Conservation (phyloP, 371 early-diverging fungal genomes). For the Rhizopus arrhizus region DNA sequence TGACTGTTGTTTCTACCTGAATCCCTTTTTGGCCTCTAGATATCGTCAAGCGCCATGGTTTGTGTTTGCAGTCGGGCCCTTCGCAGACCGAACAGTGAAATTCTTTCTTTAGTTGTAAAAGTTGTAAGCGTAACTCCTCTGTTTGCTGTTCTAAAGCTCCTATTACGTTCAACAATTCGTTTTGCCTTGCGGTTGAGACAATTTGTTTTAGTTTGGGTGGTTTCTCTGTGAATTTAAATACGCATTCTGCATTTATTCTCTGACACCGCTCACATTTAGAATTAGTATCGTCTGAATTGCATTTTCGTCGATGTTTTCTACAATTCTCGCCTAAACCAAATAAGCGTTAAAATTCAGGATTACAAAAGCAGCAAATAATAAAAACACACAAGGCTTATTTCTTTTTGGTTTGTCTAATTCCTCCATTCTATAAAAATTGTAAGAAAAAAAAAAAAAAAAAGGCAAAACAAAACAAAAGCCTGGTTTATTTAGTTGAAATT, state of each 20-base stretch:
- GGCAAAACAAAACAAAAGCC: too few relatives aligned
- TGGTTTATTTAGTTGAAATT: too few relatives aligned
- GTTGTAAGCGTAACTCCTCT: constrained; percentile 12
- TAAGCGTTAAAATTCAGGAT: neutral
- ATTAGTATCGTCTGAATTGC: constrained; percentile 3
- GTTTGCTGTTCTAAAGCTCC: constrained; percentile 6
- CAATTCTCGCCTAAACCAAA: constrained; percentile 22
- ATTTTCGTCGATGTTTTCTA: constrained; percentile 23
- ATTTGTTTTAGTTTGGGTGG: constrained; percentile 5
- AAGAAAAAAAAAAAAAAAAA: constrained; percentile 1
- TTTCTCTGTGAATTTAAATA: constrained; percentile 18
- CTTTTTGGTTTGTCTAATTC: constrained; percentile 7
- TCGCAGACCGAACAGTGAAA: neutral
- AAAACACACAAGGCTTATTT: constrained; percentile 21
- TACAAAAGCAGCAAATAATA: neutral
- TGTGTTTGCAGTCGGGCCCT: neutral
- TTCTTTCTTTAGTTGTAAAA: neutral
- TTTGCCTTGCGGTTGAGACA: constrained; percentile 10
- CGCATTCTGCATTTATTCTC: constrained; percentile 30
- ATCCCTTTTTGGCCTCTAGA: constrained; percentile 10
- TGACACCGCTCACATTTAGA: constrained; percentile 19
- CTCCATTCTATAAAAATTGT: neutral
- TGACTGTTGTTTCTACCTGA: constrained; percentile 18
- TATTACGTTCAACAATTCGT: constrained; percentile 13
- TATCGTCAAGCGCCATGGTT: constrained; percentile 14